Base-by-base conservation (phyloP, 345 rosid genomes). In the Salix arbutifolia region DNA sequence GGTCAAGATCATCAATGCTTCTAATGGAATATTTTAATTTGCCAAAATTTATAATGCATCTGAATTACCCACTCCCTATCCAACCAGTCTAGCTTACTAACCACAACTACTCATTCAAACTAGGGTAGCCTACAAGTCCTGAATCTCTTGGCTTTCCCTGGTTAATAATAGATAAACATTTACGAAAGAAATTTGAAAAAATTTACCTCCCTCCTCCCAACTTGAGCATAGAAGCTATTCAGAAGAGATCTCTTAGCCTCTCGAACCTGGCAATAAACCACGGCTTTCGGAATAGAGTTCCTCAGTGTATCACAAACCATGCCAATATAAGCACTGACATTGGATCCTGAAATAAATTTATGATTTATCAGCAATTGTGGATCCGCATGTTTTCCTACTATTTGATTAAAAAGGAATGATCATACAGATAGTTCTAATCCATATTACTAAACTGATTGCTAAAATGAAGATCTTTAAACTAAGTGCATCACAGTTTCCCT, bases 241-340 rank as follows among this genome's bases (percentile, higher is more conserved):
- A 96, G 91, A 78, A 96, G 88, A 74, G 92, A 88, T 87, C 95
- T 90, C 90, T 92, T 96, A 65, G 99, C 98, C 79, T 91, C 88
- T 75, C 96, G 86, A 35, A 96, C 98, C 88, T 96, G 99, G 79
- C 98, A 96, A 84, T 91, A 88, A 42, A 96, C 99, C 69, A 92
- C 97, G 25, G 98, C 99, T 83, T 96, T 96, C 25, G 99, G 99
- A 74, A 96, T 89, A 30, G 99, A 89, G 83, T 90, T 91, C 85
- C 82, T 88, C 82, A 94, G 74, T 61, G 99, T 96, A 75, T 96
- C 98, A 35, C 94, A 91, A 35, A 96, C 98, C 99, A 96, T 96
- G 77, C 83, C 85, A 74, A 96, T 92, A 80, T 96, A 96, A 60
- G 88, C 93, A 80, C 76, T 96, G 71, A 96, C 99, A 78, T 96